A percentile compares a stretch with the other conserved stretches of the same genome.
These are phyloP conservation scores for Rhodotorula graminis DNA, from an alignment of 768 basidiomycete genomes.

Conservation along the genomic window DNA sequence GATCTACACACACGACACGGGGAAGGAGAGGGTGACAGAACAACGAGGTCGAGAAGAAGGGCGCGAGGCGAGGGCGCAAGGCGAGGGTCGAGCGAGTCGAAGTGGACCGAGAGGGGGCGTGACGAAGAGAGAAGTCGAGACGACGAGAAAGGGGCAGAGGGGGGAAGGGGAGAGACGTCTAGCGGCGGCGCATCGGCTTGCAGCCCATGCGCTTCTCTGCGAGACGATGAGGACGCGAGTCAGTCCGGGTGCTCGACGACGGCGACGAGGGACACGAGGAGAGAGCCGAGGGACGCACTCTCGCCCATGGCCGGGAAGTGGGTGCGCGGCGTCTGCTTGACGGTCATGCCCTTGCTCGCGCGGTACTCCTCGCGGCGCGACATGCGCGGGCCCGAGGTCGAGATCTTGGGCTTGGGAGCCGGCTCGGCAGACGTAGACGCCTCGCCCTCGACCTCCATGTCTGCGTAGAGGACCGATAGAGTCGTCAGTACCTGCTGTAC, in stretches of 20 bases:
- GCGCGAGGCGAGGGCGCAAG: too few relatives aligned
- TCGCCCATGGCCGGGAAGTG: slow-evolving; percentile 22
- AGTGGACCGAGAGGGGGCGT: neutral
- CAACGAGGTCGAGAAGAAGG: neutral
- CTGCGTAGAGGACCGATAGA: neutral
- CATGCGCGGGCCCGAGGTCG: slow-evolving; percentile 46
- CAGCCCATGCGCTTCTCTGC: slow-evolving; percentile 31
- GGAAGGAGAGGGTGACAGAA: neutral
- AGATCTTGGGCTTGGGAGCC: slow-evolving; percentile 37
- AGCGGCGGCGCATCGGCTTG: slow-evolving; percentile 38
- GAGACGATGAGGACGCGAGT: too few relatives aligned
- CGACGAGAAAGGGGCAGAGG: neutral
- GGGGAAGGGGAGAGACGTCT: neutral
- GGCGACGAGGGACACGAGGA: neutral
- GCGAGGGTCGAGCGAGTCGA: neutral
- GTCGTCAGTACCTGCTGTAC: neutral
- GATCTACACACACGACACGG: neutral
- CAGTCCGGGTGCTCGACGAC: neutral
- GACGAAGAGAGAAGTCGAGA: too few relatives aligned
- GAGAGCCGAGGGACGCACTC: neutral
- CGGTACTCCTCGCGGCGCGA: slow-evolving; percentile 47
- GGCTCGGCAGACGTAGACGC: neutral
- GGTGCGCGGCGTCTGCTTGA: slow-evolving; percentile 30
- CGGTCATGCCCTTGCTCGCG: slow-evolving; percentile 43
- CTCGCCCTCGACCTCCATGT: slow-evolving; percentile 23